Conservation (phyloP, 495 filamentous ascomycete genomes). For the Aspergillus hancockii region DNA sequence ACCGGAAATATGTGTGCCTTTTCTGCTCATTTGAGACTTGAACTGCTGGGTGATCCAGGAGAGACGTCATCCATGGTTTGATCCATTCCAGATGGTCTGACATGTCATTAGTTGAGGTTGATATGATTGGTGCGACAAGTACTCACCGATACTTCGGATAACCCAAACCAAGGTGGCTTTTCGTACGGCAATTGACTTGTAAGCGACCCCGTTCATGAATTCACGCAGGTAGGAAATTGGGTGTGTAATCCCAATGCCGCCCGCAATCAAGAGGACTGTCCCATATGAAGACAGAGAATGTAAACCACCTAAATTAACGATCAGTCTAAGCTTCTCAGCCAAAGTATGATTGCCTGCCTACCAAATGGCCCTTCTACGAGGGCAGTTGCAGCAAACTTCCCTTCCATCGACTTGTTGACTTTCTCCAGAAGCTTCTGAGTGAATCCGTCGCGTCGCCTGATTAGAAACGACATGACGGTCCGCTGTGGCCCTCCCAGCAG, state of each 20-base stretch:
- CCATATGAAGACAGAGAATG: conserved; percentile 54
- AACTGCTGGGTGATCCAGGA: conserved; percentile 38
- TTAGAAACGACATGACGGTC: conserved; percentile 52
- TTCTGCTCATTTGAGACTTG: conserved; percentile 23
- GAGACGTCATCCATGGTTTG: conserved; percentile 44
- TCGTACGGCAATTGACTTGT: conserved; percentile 43
- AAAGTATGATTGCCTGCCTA: conserved; percentile 18
- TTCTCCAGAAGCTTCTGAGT: conserved; percentile 52
- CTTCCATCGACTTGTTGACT: conserved; percentile 38
- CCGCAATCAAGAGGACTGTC: conserved; percentile 56
- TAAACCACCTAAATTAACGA: conserved; percentile 37
- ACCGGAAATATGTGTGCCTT: conserved; percentile 33
- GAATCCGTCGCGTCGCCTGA: conserved; percentile 56
- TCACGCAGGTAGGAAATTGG: conserved; percentile 55
- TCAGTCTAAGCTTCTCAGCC: not conserved
- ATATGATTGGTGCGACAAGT: not conserved
- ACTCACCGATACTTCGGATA: conserved; percentile 40
- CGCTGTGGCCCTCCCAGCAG: conserved; percentile 33
- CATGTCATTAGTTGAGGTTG: not conserved
- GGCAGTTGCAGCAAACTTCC: conserved; percentile 46
- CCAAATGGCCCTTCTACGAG: conserved; percentile 60
- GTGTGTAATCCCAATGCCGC: conserved; percentile 62
- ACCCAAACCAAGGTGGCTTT: conserved; percentile 44
- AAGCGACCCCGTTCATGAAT: conserved; percentile 43
- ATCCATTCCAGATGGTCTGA: conserved; percentile 47